Conservation (phyloP, 164 flowering plant species). For the Echeveria elegans region DNA sequence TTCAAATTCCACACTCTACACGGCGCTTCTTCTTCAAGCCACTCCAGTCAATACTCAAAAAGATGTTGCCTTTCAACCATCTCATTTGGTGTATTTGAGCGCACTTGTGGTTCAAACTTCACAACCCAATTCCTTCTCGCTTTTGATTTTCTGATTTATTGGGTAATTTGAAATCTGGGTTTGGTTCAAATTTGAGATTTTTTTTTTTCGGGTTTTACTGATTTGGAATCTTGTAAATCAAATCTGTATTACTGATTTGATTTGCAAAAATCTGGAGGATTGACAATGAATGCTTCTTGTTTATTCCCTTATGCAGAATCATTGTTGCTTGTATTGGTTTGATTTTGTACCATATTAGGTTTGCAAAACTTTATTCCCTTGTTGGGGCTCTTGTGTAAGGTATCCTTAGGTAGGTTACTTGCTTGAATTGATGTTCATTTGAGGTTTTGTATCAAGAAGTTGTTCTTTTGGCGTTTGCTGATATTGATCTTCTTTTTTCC, state of each 20-base stretch:
- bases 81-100: background rate
- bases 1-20: background rate
- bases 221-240: background rate
- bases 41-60: no score
- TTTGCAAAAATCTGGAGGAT: background rate
- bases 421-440: background rate
- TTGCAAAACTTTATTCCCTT: background rate
- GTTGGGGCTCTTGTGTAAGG: background rate
- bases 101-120: background rate
- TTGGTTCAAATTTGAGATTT: background rate
- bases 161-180: background rate
- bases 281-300: background rate
- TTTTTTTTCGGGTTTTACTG: background rate
- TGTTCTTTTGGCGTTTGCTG: background rate
- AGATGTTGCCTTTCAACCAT: background rate
- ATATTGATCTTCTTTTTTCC: background rate
- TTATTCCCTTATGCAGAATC: background rate
- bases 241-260: no score
- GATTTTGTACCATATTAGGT: background rate
- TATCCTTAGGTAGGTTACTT: background rate
- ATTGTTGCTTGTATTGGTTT: background rate
- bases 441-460: background rate
- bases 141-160: background rate
- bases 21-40: background rate
- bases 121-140: background rate